A percentile compares a stretch with the other conserved stretches of the same genome.
Evolutionary conservation across 1,284 basidiomycete species (phyloP).

Genomic region (Ustilago nuda): DNA sequence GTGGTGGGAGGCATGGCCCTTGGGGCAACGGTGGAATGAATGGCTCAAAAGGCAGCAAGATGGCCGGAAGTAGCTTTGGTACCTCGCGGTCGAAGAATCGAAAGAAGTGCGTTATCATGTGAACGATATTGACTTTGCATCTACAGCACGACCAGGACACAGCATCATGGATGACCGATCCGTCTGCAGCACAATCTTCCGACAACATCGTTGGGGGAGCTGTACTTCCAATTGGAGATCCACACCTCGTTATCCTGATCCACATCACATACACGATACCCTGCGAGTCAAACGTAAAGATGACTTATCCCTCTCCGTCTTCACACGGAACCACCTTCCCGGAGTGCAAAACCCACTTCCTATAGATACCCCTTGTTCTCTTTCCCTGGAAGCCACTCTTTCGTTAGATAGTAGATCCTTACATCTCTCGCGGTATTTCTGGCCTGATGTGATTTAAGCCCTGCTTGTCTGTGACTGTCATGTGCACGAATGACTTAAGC

Average conservation of each 20-base stretch:
- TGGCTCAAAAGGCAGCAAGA: slow-evolving; percentile 10
- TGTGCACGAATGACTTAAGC: not conserved
- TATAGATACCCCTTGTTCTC: slow-evolving; percentile 20
- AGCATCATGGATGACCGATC: not conserved
- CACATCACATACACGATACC: slow-evolving; percentile 4
- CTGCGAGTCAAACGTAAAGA: not conserved
- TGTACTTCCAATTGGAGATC: too few species aligned
- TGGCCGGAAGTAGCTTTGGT: slow-evolving; percentile 23
- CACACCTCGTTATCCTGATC: too few species aligned
- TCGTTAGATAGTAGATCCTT: not conserved
- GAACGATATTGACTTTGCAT: not conserved
- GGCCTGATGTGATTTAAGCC: not conserved
- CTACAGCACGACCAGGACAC: too few species aligned
- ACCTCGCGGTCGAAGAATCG: slow-evolving; percentile 15
- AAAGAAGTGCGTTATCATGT: slow-evolving; percentile 61
- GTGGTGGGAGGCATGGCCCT: slow-evolving; percentile 8
- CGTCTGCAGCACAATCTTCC: not conserved
- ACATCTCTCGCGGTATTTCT: not conserved
- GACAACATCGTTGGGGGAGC: too few species aligned
- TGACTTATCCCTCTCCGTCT: too few species aligned
- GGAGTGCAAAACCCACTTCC: slow-evolving; percentile 13
- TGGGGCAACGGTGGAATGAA: slow-evolving; percentile 3
- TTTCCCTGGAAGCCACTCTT: not conserved
- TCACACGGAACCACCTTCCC: slow-evolving; percentile 7
- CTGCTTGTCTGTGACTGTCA: too few species aligned